phyloP scores from a whole-genome alignment of 1,139 yeast genomes.

The Yamadazyma spencermartinsiae region DNA sequence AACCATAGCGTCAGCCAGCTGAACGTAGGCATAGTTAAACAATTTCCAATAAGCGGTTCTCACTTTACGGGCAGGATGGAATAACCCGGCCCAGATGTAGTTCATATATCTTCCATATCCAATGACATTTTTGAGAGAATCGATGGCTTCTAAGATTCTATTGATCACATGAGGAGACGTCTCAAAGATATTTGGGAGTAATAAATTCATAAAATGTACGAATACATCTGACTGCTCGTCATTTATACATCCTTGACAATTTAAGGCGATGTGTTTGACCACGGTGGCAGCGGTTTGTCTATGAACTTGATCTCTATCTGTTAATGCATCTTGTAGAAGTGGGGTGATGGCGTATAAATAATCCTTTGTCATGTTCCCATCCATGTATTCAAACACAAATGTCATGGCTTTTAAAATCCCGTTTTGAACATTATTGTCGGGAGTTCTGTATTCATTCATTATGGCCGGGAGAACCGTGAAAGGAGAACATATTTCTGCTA shows the following conservation, averaged over 20 bases:
- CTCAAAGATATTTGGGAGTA: slow-evolving; percentile 85
- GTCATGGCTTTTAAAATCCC: slow-evolving; percentile 91
- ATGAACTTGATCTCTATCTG: slow-evolving; percentile 89
- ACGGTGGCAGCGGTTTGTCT: slow-evolving; percentile 95
- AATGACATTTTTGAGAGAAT: slow-evolving; percentile 67
- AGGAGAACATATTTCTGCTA: slow-evolving; percentile 91
- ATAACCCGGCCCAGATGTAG: slow-evolving; percentile 84
- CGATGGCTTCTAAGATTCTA: slow-evolving; percentile 79
- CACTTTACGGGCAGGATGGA: slow-evolving; percentile 91
- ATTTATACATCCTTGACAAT: slow-evolving; percentile 72
- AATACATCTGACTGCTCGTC: slow-evolving; percentile 67
- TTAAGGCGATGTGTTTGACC: slow-evolving; percentile 76
- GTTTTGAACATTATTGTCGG: slow-evolving; percentile 91
- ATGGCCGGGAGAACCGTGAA: slow-evolving; percentile 95
- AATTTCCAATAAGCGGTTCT: slow-evolving; percentile 83
- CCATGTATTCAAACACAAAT: slow-evolving; percentile 92
- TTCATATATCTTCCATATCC: slow-evolving; percentile 78
- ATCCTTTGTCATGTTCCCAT: slow-evolving; percentile 70
- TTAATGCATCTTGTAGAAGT: slow-evolving; percentile 83
- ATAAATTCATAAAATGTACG: slow-evolving; percentile 69
- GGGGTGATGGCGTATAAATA: slow-evolving; percentile 83
- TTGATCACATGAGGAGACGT: slow-evolving; percentile 93
- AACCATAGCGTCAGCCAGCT: slow-evolving; percentile 71
- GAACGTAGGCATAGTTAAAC: slow-evolving; percentile 75
- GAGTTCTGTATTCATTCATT: slow-evolving; percentile 93